A percentile compares a stretch with the other conserved stretches of the same genome.
These are phyloP conservation scores for Myxozyma sirexii DNA, from an alignment of 805 yeast species.

Conservation along the genomic window DNA sequence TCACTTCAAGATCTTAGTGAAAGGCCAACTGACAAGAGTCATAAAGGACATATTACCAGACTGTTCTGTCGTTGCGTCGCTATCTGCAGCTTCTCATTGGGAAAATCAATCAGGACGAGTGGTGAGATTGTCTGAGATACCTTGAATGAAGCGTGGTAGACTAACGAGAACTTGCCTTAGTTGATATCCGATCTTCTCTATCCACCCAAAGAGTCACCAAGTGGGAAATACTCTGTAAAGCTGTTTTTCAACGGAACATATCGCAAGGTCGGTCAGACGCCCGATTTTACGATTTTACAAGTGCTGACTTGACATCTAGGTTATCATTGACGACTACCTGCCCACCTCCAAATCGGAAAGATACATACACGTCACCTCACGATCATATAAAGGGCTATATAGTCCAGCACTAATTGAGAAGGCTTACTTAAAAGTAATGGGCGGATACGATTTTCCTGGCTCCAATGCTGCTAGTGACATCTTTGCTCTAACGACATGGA, in stretches of 20 bases:
- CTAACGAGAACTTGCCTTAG: background rate
- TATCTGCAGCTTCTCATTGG: constrained; percentile 53
- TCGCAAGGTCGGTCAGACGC: constrained; percentile 43
- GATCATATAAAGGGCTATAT: constrained; percentile 41
- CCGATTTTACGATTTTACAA: background rate
- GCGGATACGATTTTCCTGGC: constrained; percentile 67
- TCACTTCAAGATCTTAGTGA: no score
- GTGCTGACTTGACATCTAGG: constrained; percentile 5
- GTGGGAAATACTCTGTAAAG: constrained; percentile 46
- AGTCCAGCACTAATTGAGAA: constrained; percentile 80
- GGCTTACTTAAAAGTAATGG: constrained; percentile 65
- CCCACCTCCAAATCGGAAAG: constrained; percentile 43
- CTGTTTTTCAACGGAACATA: constrained; percentile 57
- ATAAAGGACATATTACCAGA: constrained; percentile 47
- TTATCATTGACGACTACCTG: constrained; percentile 51
- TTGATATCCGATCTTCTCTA: constrained; percentile 35
- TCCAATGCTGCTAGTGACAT: constrained; percentile 77
- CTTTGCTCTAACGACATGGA: constrained; percentile 66
- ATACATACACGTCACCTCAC: constrained; percentile 43
- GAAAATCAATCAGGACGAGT: constrained; percentile 30
- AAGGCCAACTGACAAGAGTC: no score
- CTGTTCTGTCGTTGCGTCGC: constrained; percentile 75
- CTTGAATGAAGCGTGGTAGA: background rate
- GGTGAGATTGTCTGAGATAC: background rate
- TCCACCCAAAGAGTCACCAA: constrained; percentile 36